Base-by-base conservation (phyloP, 768 basidiomycete species). In the Royoungia palumana region DNA sequence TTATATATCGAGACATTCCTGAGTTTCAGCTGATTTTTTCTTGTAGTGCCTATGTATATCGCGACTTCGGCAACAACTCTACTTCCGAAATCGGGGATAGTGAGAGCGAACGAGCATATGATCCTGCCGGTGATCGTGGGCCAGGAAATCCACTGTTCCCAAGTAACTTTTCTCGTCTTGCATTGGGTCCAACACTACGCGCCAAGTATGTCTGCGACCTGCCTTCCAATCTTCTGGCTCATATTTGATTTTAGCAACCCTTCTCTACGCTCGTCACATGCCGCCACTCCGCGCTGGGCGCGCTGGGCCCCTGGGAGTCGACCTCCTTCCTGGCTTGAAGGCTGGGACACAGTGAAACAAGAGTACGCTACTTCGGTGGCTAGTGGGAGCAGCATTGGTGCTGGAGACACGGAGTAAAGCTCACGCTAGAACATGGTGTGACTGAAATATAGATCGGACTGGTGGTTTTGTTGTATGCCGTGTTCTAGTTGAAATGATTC, bases 131-230 rank as follows among this genome's bases (percentile, higher is more conserved):
- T 9, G 87, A 89, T 55, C 75, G 88, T 6, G 74, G 72, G 1
- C 82, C 85, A 2, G 90, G 88, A 0, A 79, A 83, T 55, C 90
- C 89, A 13, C 69, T 92, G 7, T 94, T 94, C 71, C 87, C 88
- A 4, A 85, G 80, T 55, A 88, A 80, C 61, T 94, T 92, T 66
- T 80, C 87, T 27, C 77, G 78, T 46, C 66, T 92, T 53, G 77
- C 79, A 21, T 56, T 77, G 30, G 79, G 78, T 28, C 88, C 89
- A 19, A 89, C 85, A 20, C 68, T 90, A 57, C 65, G 69, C 13
- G 78, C 77, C 16, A 80, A 73, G 77, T 77, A 57, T 38, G 76
- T 65, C n/a, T 34, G 44, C 17, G 5, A 20, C 9, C 19, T 25
- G 34, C 10, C 9, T 17, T 30, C 10, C 17, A 9, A 20, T 28